Percentiles rank a stretch among this genome's conserved stretches.
These are phyloP conservation scores for Immersiporthe knoxdaviesiana DNA, from an alignment of 2,329 filamentous ascomycete genomes.

Conservation along the genomic window DNA sequence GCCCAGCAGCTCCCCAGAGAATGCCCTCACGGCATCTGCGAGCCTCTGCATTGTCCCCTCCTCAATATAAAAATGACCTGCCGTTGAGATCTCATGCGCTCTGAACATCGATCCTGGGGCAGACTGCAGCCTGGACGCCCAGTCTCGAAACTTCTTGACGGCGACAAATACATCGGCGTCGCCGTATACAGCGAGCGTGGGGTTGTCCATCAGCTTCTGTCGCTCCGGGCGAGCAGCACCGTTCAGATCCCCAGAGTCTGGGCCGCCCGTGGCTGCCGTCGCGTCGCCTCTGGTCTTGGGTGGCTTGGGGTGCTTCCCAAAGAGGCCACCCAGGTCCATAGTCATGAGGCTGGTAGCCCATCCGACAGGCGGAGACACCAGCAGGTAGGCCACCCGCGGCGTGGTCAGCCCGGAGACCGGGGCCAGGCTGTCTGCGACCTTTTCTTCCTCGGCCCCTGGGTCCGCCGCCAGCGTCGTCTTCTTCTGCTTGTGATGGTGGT, in stretches of 20 bases:
- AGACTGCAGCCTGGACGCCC: constrained; percentile 57
- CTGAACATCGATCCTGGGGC: constrained; percentile 46
- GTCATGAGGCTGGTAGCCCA: constrained; percentile 64
- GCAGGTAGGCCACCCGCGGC: constrained; percentile 58
- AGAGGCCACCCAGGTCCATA: constrained; percentile 52
- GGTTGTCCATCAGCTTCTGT: constrained; percentile 59
- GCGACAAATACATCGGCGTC: constrained; percentile 75
- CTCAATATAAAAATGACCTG: constrained; percentile 60
- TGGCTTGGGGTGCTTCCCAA: constrained; percentile 28
- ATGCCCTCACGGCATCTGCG: constrained; percentile 38
- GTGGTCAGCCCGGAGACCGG: constrained; percentile 40
- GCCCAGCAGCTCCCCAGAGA: constrained; percentile 34
- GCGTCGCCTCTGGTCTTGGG: constrained; percentile 18
- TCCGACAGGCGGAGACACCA: constrained; percentile 70
- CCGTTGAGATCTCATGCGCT: constrained; percentile 48
- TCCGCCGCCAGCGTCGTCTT: constrained; percentile 3
- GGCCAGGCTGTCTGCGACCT: constrained; percentile 35
- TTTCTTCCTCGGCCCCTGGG: constrained; percentile 33
- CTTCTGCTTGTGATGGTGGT: constrained; percentile 15
- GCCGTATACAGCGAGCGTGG: constrained; percentile 74
- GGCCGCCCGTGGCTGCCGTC: constrained; percentile 7
- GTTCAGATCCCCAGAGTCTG: constrained; percentile 5
- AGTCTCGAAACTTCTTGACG: constrained; percentile 64
- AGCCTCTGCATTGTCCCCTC: constrained; percentile 43
- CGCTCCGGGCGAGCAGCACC: constrained; percentile 37